A percentile compares a stretch with the other conserved stretches of the same genome.
Evolutionary conservation across 805 yeast species (phyloP).

Genomic region (Debaryomyces tyrocola): DNA sequence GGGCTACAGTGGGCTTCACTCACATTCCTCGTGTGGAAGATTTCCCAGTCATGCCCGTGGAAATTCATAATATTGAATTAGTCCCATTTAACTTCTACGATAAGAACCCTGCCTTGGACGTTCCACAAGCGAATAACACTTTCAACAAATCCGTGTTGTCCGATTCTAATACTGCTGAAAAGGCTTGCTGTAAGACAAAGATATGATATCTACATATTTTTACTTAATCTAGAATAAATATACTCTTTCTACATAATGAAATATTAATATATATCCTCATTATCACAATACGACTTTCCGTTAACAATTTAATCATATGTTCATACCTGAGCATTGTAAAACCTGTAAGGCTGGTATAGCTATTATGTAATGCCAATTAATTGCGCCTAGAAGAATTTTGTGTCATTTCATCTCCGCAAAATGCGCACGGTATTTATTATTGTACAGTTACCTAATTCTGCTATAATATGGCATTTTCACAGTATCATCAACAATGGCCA

Average conservation of each 20-base stretch:
- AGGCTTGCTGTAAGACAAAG: conserved; percentile 38
- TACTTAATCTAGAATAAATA: neutral
- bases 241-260: neutral
- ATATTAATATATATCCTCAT: neutral
- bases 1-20: conserved; percentile 81
- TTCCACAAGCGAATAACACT: conserved; percentile 67
- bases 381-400: too few relatives aligned
- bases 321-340: too few relatives aligned
- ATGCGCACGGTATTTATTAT: too few relatives aligned
- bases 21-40: conserved; percentile 83
- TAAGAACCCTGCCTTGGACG: conserved; percentile 74
- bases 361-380: too few relatives aligned
- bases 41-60: conserved; percentile 90
- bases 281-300: too few relatives aligned
- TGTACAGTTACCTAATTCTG: too few relatives aligned
- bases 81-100: conserved; percentile 75
- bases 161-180: conserved; percentile 20
- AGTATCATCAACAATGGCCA: too few relatives aligned
- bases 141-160: conserved; percentile 62
- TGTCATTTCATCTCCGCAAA: too few relatives aligned
- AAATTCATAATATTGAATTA: conserved; percentile 63
- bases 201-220: conserved; percentile 12
- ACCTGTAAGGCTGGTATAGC: too few relatives aligned
- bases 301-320: too few relatives aligned
- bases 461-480: too few relatives aligned